These are phyloP conservation scores for Blastomyces silverae DNA, from an alignment of 2,329 filamentous ascomycete genomes.

Conservation along the genomic window DNA sequence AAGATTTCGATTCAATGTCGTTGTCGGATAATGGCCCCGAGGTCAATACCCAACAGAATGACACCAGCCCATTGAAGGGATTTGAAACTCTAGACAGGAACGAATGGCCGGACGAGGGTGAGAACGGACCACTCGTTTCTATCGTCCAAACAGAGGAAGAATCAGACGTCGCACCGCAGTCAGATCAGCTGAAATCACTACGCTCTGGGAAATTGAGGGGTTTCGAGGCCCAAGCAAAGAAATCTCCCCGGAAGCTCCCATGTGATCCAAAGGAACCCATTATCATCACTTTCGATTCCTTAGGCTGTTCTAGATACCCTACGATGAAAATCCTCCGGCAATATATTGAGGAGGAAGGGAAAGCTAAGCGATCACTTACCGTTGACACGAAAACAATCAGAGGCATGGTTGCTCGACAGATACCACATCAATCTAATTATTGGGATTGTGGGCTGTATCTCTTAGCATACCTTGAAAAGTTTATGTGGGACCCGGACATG, in stretches of 20 bases:
- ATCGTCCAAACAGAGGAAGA: constrained; percentile 4
- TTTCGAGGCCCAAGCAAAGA: constrained; percentile 8
- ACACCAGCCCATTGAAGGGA: constrained; percentile 5
- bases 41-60: constrained; percentile 3
- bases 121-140: constrained; percentile 21
- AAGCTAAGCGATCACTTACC: constrained; percentile 51
- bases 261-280: constrained; percentile 52
- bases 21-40: constrained; percentile 24
- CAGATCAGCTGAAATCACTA: constrained; percentile 20
- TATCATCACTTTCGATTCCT: constrained; percentile 83
- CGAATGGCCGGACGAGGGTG: constrained; percentile 31
- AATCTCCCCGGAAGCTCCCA: constrained; percentile 32
- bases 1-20: constrained; percentile 29
- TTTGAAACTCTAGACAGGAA: constrained; percentile 18
- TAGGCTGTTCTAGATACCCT: constrained; percentile 57
- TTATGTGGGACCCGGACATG: constrained; percentile 64
- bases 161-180: neutral
- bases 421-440: constrained; percentile 75
- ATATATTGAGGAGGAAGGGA: constrained; percentile 69
- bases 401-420: constrained; percentile 63
- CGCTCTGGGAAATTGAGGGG: constrained; percentile 4
- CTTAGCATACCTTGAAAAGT: constrained; percentile 74
- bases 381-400: constrained; percentile 44
- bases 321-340: constrained; percentile 64
- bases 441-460: constrained; percentile 88